Evolutionary conservation across 139 green algal genomes (phyloP).

Genomic region (Ulvella scutata): DNA sequence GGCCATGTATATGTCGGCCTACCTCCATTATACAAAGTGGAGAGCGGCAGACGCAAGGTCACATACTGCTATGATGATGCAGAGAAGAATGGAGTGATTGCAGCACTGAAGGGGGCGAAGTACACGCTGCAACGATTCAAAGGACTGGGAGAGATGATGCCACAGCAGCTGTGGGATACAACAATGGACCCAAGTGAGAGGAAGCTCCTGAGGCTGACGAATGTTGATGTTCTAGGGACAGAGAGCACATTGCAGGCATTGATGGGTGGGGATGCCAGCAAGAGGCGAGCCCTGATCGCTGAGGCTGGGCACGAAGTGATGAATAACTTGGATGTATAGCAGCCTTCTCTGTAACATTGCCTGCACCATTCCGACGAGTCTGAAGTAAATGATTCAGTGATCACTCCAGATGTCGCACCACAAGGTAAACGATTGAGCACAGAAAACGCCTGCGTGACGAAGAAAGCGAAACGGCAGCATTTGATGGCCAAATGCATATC

Average conservation of each 20-base stretch:
- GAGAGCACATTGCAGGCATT: background rate
- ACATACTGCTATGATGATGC: constrained; percentile 25
- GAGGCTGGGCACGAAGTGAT: background rate
- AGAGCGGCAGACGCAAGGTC: background rate
- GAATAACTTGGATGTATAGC: background rate
- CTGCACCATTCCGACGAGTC: background rate
- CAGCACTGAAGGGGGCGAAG: constrained; percentile 9
- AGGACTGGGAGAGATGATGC: constrained; percentile 98
- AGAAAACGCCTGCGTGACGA: too few species aligned
- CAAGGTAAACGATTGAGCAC: too few species aligned
- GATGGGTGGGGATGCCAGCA: background rate
- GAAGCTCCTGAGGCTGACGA: constrained; percentile 40
- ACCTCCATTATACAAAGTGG: constrained; percentile 85
- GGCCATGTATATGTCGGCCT: constrained; percentile 88
- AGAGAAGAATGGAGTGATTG: constrained; percentile 13
- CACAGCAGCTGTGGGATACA: constrained; percentile 91
- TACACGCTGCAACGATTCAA: constrained; percentile 86
- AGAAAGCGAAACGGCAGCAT: too few species aligned
- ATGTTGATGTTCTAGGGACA: constrained; percentile 8
- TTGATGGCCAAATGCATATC: too few species aligned
- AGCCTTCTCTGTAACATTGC: background rate
- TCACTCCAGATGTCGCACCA: background rate
- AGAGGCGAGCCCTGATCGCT: background rate
- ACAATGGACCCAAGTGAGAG: constrained; percentile 79
- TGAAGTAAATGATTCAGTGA: background rate